Base-by-base conservation (phyloP, 768 basidiomycete species). In the Russula vinacea region DNA sequence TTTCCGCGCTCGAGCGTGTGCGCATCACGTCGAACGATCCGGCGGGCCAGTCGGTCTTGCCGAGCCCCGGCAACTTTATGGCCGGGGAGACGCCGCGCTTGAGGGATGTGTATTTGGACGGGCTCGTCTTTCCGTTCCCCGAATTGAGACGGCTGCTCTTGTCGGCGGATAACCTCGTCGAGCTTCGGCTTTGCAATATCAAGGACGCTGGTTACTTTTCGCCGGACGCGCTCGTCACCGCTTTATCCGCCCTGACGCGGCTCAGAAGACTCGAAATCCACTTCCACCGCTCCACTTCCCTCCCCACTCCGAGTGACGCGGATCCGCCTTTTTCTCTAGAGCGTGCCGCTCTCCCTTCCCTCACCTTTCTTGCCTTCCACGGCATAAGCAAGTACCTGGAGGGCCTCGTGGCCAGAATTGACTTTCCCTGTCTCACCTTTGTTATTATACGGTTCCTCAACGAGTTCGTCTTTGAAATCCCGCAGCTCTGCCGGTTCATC, bases 31-130 rank as follows among this genome's bases (percentile, higher is more conserved):
- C 26, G 66, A 37, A 44, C 68, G 5, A 60, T 79, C 0, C 71
- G 80, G 10, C 70, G 72, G n/a, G 62, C 63, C 1, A 81, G 81
- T 58, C 73, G 78, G 9, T 71, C 55, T 19, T 62, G 24, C 29
- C 32, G 32, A 52, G 19, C n/a, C 37, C 45, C n/a, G 14, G 42
- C 0, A 53, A 14, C 32, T 62, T 57, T 35, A 39, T 62, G 47
- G 39, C 39, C 13, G 49, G 62, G 14, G 51, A 22, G 8, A 10
- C 62, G 4, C 62, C 62, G 5, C 56, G 55, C 35, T 35, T 62
- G 50, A 47, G 24, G 10, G 26, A 29, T 8, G 22, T 62, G 14
- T n/a, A 40, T 5, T 29, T 56, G 26, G 37, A 29, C 9, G 54
- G 54, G 35, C 32, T 62, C 29, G n/a, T 45, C 26, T 29, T 49